These are phyloP conservation scores for Trypethelium eluteriae DNA, from an alignment of 495 filamentous ascomycete species.

Conservation along the genomic window DNA sequence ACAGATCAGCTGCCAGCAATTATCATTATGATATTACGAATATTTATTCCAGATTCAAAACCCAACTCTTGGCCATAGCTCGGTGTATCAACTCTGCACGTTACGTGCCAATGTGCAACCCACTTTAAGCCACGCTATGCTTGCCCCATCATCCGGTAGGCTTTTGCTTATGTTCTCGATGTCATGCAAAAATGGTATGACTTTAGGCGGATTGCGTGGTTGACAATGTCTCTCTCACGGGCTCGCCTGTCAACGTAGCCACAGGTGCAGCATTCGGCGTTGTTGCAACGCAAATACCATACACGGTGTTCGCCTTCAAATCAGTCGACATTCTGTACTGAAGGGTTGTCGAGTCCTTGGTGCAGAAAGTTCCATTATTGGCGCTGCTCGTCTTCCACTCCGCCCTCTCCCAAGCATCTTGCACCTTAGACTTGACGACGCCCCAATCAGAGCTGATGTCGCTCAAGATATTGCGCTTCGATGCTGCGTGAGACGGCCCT, in stretches of 20 bases:
- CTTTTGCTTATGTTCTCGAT: too few species aligned
- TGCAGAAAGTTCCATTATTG: background rate
- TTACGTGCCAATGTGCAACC: too few species aligned
- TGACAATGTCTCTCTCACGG: background rate
- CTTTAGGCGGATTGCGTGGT: too few species aligned
- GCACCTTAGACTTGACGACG: background rate
- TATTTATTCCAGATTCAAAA: too few species aligned
- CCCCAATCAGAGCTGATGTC: background rate
- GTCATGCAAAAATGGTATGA: too few species aligned
- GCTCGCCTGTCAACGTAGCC: background rate
- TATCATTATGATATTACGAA: too few species aligned
- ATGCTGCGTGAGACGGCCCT: background rate
- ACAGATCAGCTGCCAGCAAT: too few species aligned
- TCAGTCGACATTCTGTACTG: background rate
- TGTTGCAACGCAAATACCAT: background rate
- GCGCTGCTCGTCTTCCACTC: background rate
- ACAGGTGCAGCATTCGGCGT: background rate
- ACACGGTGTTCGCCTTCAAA: background rate
- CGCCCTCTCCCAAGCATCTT: background rate
- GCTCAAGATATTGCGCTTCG: background rate
- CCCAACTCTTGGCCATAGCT: too few species aligned
- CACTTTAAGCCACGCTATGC: too few species aligned
- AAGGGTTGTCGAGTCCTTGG: background rate
- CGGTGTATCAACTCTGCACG: too few species aligned
- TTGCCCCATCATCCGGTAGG: too few species aligned